Evolutionary conservation across 306 rosid species (phyloP).

Genomic region (Malus sylvestris): DNA sequence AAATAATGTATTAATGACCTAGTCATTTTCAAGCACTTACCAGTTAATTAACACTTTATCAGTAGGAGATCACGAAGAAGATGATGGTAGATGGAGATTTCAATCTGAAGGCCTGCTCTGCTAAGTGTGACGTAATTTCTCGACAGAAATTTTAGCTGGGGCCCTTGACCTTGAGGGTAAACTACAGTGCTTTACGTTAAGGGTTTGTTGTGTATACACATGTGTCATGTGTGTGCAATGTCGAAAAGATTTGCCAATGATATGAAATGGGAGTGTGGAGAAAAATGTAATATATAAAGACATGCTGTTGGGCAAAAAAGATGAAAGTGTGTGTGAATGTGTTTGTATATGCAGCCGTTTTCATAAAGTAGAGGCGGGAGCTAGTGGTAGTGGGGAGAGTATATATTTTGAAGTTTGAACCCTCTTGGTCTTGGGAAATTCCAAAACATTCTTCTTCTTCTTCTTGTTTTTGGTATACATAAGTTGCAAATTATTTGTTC

Average conservation of each 20-base stretch:
- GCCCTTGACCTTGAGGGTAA: constrained; percentile 4
- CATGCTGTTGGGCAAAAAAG: constrained; percentile 16
- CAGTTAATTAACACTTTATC: neutral
- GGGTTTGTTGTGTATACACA: neutral
- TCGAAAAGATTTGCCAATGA: constrained; percentile 37
- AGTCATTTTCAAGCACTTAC: constrained; percentile 8
- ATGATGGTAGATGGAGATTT: neutral
- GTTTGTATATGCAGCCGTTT: constrained; percentile 29
- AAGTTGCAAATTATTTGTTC: too few species aligned
- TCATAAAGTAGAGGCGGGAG: constrained; percentile 14
- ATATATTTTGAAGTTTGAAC: constrained; percentile 90
- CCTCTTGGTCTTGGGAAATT: constrained; percentile 38
- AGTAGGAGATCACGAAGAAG: neutral
- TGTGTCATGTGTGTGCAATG: constrained; percentile 13
- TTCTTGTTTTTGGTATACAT: neutral
- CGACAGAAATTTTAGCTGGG: constrained; percentile 27
- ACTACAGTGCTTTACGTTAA: neutral
- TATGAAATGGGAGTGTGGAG: neutral
- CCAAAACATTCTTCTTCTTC: constrained; percentile 6
- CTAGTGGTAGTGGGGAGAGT: constrained; percentile 14
- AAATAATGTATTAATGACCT: neutral
- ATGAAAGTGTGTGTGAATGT: constrained; percentile 16
- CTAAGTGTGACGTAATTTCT: constrained; percentile 10
- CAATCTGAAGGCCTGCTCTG: neutral
- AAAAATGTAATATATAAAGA: constrained; percentile 4